phyloP scores from a whole-genome alignment of 192 early-diverging fungal genomes.

The Coemansia guatemalensis region DNA sequence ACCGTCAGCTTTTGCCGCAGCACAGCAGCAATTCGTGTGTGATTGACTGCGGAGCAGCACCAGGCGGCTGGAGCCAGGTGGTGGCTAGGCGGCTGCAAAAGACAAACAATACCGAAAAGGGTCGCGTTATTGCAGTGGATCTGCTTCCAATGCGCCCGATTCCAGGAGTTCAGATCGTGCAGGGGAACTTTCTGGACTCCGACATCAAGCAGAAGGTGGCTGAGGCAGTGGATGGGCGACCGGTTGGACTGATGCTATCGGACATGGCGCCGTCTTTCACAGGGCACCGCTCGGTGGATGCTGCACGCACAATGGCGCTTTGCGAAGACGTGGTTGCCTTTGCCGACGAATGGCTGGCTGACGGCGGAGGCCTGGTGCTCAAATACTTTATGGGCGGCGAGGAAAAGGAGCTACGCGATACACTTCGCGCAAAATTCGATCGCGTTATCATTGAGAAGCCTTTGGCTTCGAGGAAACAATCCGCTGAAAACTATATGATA shows the following conservation, averaged over 20 bases:
- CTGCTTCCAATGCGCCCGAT: slow-evolving; percentile 68
- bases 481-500: slow-evolving; percentile 71
- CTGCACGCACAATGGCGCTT: slow-evolving; percentile 62
- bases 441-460: slow-evolving; percentile 69
- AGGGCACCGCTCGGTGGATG: slow-evolving; percentile 68
- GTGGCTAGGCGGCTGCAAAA: slow-evolving; percentile 41
- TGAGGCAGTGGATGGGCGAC: slow-evolving; percentile 25
- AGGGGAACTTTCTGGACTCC: slow-evolving; percentile 65
- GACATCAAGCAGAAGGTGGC: slow-evolving; percentile 39
- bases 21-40: slow-evolving; percentile 22
- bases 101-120: not conserved
- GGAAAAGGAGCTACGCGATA: slow-evolving; percentile 52
- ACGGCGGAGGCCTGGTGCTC: slow-evolving; percentile 36
- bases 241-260: slow-evolving; percentile 56
- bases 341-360: slow-evolving; percentile 51
- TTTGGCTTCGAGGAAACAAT: slow-evolving; percentile 62
- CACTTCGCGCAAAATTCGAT: slow-evolving; percentile 55
- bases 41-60: slow-evolving; percentile 69
- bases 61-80: slow-evolving; percentile 82
- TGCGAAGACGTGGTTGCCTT: slow-evolving; percentile 68
- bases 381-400: slow-evolving; percentile 71
- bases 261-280: slow-evolving; percentile 87
- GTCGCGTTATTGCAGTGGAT: slow-evolving; percentile 67
- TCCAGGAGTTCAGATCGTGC: slow-evolving; percentile 59
- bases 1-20: slow-evolving; percentile 32